Percentiles rank a stretch among this genome's conserved stretches.
phyloP scores from a whole-genome alignment of 2,329 filamentous ascomycete species.

The Biscogniauxia mediterranea region DNA sequence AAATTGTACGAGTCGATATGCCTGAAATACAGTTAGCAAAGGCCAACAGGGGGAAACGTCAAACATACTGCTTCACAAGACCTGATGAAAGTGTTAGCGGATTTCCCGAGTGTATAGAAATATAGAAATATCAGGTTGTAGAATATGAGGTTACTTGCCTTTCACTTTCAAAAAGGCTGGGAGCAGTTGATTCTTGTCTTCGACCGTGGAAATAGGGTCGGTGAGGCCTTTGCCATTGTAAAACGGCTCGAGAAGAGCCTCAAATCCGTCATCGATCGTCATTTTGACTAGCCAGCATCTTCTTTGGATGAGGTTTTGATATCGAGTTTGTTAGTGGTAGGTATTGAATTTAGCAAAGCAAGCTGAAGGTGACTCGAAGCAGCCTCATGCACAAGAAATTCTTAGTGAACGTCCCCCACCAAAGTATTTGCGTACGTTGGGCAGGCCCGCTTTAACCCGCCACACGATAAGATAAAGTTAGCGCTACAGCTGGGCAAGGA shows the following conservation, averaged over 20 bases:
- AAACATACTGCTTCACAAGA: constrained; percentile 77
- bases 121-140: constrained; percentile 2
- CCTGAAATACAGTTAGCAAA: constrained; percentile 32
- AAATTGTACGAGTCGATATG: constrained; percentile 99
- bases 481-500: not conserved
- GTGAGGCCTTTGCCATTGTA: constrained; percentile 68
- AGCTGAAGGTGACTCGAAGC: constrained; percentile 11
- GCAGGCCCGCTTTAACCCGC: not conserved
- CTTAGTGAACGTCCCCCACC: constrained; percentile 16
- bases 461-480: not conserved
- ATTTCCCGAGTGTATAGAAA: not conserved
- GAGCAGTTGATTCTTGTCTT: constrained; percentile 95
- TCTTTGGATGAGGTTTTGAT: not conserved
- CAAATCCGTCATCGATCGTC: constrained; percentile 61
- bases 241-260: constrained; percentile 64
- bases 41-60: not conserved
- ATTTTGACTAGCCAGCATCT: constrained; percentile 37
- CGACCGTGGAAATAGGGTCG: constrained; percentile 61
- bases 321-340: not conserved
- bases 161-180: constrained; percentile 99
- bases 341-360: too few species aligned
- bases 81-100: constrained; percentile 41
- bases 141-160: constrained; percentile 44
- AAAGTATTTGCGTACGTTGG: constrained; percentile 2
- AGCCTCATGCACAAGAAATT: constrained; percentile 8